Evolutionary conservation across 176 grass and related monocot genomes (phyloP), one percentile per base, ranked within the genome.

Genomic region (Pontederia crassipes): DNA sequence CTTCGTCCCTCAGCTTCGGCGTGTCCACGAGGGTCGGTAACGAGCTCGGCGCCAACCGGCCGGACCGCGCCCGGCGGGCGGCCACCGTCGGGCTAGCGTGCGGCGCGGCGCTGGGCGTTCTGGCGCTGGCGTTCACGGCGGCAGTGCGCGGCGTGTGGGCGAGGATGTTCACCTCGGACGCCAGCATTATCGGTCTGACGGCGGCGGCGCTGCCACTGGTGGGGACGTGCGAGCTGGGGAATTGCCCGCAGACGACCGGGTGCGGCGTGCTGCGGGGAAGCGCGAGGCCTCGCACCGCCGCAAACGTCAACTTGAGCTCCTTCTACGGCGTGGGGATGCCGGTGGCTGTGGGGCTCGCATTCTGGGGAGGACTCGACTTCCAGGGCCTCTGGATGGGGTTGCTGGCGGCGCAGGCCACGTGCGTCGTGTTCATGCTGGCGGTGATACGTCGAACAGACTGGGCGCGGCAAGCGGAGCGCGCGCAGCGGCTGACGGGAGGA

Each of bases 301-400:
- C 90, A 9, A 67, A 82, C 64, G 87, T 95, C 56, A 95, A 90
- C 64, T 55, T 75, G 11, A 52, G 54, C 0, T 77, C 90, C 0
- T 90, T 95, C 74, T 95, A 95, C 78, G 73, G 73, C 46, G 74
- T 87, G 8, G 90, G 90, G 49, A 85, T 95, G 83, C 90, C 90
- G 17, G 90, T 88, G 35, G 73, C 86, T 7, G 74, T 89, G 18
- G 72, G 69, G 13, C 76, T 89, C 14, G 91, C 79, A 52, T 90
- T 95, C 75, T 61, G 61, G 74, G 75, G 18, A 35, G 54, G 81
- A 57, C 46, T 89, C 32, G 91, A 80, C 46, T 95, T 95, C 71
- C 9, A 55, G 1, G 91, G 91, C 65, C 85, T 90, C 71, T 89
- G 86, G 86, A 50, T 71, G 54, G 91, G 91, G 55, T 77, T 90